Conservation (phyloP, 345 rosid species). For the Gossypium turneri region DNA sequence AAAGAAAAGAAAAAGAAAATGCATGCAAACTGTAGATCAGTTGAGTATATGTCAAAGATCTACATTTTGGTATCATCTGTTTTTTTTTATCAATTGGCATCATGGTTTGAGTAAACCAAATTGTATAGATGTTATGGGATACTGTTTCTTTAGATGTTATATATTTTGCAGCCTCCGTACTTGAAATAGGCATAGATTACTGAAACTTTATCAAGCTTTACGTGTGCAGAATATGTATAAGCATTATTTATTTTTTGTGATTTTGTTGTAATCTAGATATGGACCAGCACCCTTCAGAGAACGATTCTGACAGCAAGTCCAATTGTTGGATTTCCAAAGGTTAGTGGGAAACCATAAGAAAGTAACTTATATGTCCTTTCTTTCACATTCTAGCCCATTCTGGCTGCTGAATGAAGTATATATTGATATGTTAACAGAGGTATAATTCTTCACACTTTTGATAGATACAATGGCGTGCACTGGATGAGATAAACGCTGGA, state of each 20-base stretch:
- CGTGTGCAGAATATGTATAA: not conserved
- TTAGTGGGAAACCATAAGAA: conserved; percentile 26
- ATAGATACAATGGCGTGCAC: conserved; percentile 99
- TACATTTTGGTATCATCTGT: not conserved
- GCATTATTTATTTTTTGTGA: not conserved
- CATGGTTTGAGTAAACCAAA: not conserved
- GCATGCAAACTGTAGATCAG: not conserved
- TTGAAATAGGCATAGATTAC: not conserved
- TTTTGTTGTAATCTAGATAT: conserved; percentile 48
- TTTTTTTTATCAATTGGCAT: not conserved
- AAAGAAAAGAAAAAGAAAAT: not conserved
- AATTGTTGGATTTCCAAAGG: conserved; percentile 93
- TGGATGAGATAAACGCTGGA: conserved; percentile 98
- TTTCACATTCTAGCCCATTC: conserved; percentile 1
- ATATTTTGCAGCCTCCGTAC: not conserved
- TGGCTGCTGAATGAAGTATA: not conserved
- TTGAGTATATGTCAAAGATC: not conserved
- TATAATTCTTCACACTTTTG: conserved; percentile 11
- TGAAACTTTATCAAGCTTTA: not conserved
- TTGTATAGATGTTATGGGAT: not conserved
- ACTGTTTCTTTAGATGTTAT: not conserved
- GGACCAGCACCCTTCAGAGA: conserved; percentile 99
- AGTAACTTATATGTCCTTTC: not conserved
- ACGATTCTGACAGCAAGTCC: conserved; percentile 83
- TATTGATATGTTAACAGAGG: not conserved